phyloP scores from a whole-genome alignment of 176 grass and related monocot species.

The Avena sativa region DNA sequence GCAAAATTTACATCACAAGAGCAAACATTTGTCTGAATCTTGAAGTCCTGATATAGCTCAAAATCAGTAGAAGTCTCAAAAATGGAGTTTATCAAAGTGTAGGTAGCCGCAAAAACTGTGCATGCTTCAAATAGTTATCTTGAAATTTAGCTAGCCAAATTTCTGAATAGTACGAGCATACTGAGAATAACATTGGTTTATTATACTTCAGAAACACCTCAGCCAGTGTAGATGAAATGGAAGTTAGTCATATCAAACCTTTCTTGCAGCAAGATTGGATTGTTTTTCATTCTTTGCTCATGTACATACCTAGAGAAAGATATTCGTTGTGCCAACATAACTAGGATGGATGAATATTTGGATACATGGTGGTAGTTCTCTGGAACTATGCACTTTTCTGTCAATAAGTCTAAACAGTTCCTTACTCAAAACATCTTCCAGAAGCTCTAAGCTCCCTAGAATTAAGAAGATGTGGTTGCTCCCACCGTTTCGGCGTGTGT shows the following conservation, averaged over 20 bases:
- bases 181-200: constrained; percentile 44
- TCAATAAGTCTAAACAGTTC: neutral
- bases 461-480: too few relatives aligned
- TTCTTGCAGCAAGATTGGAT: constrained; percentile 90
- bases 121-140: constrained; percentile 54
- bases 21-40: constrained; percentile 91
- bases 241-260: constrained; percentile 45
- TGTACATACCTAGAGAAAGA: constrained; percentile 70
- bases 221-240: too few relatives aligned
- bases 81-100: neutral
- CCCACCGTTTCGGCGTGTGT: too few relatives aligned
- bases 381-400: neutral
- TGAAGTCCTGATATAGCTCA: constrained; percentile 66
- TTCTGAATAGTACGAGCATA: constrained; percentile 97
- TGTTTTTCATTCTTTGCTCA: constrained; percentile 88
- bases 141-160: constrained; percentile 88
- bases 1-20: constrained; percentile 92
- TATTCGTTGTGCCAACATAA: neutral
- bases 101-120: constrained; percentile 5
- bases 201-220: constrained; percentile 7
- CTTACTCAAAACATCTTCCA: neutral
- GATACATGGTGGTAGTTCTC: constrained; percentile 3
- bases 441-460: too few relatives aligned
- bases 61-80: constrained; percentile 9
- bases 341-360: neutral